Percentiles rank a stretch among this genome's conserved stretches.
phyloP scores from a whole-genome alignment of 2,329 filamentous ascomycete species.

The Cercospora citrullina region DNA sequence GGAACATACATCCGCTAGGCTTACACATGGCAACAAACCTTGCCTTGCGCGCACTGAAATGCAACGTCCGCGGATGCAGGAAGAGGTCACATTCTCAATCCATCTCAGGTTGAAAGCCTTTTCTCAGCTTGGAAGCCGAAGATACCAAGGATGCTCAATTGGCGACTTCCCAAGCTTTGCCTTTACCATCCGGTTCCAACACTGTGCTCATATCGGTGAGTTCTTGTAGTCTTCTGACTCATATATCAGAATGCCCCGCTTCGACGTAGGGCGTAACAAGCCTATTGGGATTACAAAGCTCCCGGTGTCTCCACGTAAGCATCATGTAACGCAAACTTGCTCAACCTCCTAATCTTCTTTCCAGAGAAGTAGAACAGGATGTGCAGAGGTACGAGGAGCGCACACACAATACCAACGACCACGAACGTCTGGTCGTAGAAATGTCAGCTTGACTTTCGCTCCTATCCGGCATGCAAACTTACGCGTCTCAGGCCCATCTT shows the following conservation, averaged over 20 bases:
- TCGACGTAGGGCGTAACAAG: neutral
- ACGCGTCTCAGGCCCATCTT: slow-evolving; percentile 15
- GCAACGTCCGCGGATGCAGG: too few species aligned
- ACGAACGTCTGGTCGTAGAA: neutral
- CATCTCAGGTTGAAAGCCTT: neutral
- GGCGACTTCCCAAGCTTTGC: neutral
- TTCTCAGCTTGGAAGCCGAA: neutral
- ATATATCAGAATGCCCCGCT: neutral
- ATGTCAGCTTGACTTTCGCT: neutral
- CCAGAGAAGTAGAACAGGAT: slow-evolving; percentile 23
- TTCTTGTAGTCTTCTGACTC: neutral
- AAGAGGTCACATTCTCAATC: neutral
- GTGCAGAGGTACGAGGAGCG: slow-evolving; percentile 15
- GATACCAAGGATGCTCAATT: neutral
- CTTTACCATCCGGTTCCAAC: neutral
- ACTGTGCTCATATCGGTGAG: neutral
- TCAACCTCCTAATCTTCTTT: slow-evolving; percentile 17
- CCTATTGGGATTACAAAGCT: neutral
- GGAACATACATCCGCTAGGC: too few species aligned
- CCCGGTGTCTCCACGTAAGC: neutral
- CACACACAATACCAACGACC: slow-evolving; percentile 13
- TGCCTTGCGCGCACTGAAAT: neutral
- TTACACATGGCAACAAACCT: too few species aligned
- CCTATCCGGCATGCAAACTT: neutral
- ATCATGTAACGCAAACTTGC: slow-evolving; percentile 19